phyloP scores from a whole-genome alignment of 78 protist species.

The Cavenderia fasciculata region DNA sequence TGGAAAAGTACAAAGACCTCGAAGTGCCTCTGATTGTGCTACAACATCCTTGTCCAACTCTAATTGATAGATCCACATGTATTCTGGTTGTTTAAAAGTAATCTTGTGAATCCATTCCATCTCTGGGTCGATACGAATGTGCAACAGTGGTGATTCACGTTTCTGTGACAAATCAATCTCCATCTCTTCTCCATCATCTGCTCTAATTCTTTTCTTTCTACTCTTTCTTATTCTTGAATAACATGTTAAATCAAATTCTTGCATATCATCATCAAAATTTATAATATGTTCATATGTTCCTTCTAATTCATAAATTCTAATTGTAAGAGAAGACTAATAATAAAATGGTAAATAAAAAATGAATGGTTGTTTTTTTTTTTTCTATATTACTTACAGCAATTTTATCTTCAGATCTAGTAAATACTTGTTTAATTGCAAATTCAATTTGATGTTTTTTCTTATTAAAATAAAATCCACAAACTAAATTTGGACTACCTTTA shows the following conservation, averaged over 20 bases:
- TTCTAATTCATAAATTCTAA: conserved; percentile 66
- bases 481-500: conserved; percentile 52
- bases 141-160: conserved; percentile 76
- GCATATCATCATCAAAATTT: conserved; percentile 61
- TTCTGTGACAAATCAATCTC: conserved; percentile 55
- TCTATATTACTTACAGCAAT: too few relatives aligned
- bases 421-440: conserved; percentile 63
- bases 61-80: conserved; percentile 84
- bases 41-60: conserved; percentile 84
- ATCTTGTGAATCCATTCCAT: conserved; percentile 74
- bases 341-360: too few relatives aligned
- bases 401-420: conserved; percentile 47
- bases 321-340: conserved; percentile 14
- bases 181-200: conserved; percentile 63
- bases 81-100: conserved; percentile 76
- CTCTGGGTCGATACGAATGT: conserved; percentile 87
- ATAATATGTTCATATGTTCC: conserved; percentile 70
- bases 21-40: conserved; percentile 80
- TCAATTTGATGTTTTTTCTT: conserved; percentile 71
- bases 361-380: too few relatives aligned
- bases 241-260: conserved; percentile 71
- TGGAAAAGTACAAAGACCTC: conserved; percentile 40
- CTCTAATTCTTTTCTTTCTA: conserved; percentile 28
- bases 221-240: conserved; percentile 64
- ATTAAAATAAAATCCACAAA: conserved; percentile 74